Evolutionary conservation across 768 basidiomycete genomes (phyloP).

Genomic region (Rhodotorula sphaerocarpa): DNA sequence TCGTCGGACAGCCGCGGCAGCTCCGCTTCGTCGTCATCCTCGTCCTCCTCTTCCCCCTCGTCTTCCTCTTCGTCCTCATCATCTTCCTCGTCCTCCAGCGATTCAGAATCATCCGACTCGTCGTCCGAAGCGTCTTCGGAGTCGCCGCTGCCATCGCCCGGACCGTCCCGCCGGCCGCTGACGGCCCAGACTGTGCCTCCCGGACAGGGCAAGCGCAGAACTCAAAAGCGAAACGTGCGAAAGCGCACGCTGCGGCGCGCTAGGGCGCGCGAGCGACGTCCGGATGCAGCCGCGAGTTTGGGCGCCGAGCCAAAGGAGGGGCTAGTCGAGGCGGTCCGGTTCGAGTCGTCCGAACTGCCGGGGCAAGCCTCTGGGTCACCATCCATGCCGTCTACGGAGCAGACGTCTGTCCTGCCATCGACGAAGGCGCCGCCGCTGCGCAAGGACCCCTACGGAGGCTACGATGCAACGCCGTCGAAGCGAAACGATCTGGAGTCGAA

Average conservation of each 20-base stretch:
- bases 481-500: background rate
- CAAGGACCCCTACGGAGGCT: background rate
- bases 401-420: too few relatives aligned
- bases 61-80: background rate
- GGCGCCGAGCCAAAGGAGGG: background rate
- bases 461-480: background rate
- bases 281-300: background rate
- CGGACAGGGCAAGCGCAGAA: slow-evolving; percentile 5
- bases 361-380: too few relatives aligned
- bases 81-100: background rate
- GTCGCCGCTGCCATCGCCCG: too few relatives aligned
- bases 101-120: background rate
- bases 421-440: too few relatives aligned
- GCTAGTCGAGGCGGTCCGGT: background rate
- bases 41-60: background rate
- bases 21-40: background rate
- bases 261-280: background rate
- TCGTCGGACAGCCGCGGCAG: background rate
- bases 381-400: too few relatives aligned
- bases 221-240: slow-evolving; percentile 21
- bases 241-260: slow-evolving; percentile 11
- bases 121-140: slow-evolving; percentile 1
- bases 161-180: too few relatives aligned
- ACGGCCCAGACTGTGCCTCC: too few relatives aligned
- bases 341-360: too few relatives aligned